A percentile compares a stretch with the other conserved stretches of the same genome.
Conservation (phyloP, 208 protist species). For the Leptomonas pyrrhocoris region DNA sequence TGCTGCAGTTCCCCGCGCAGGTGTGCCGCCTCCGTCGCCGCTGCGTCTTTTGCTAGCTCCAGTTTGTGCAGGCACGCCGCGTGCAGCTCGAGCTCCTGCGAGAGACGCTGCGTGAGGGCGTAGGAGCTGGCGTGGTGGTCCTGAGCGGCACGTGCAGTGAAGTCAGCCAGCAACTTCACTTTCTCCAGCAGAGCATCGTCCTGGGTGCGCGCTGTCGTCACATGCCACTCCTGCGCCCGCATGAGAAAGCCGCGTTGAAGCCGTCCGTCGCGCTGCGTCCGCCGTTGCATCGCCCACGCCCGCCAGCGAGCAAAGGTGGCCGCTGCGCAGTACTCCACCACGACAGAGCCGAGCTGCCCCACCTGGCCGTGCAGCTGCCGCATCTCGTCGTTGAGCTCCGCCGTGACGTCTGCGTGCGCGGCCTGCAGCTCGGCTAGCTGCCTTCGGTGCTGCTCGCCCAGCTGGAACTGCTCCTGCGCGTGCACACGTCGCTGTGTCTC, state of each 20-base stretch:
- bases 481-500: constrained; percentile 18
- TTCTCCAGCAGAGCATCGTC: constrained; percentile 9
- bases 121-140: not conserved
- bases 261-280: constrained; percentile 3
- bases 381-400: not conserved
- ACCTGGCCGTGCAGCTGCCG: constrained; percentile 18
- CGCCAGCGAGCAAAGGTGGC: constrained; percentile 42
- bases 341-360: constrained; percentile 23
- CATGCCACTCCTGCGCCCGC: constrained; percentile 13
- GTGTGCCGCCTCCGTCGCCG: constrained; percentile 12
- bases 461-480: constrained; percentile 14
- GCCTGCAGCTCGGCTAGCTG: constrained; percentile 6
- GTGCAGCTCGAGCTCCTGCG: constrained; percentile 9
- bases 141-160: not conserved
- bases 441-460: constrained; percentile 8
- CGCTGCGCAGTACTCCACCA: constrained; percentile 57
- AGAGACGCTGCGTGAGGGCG: not conserved
- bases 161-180: not conserved
- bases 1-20: constrained; percentile 26
- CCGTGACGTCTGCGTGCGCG: constrained; percentile 2
- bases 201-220: not conserved
- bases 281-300: constrained; percentile 27
- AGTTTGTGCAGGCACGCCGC: constrained; percentile 7
- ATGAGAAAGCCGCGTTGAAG: constrained; percentile 12
- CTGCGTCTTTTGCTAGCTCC: constrained; percentile 1